Evolutionary conservation across 2,329 filamentous ascomycete species (phyloP).

Genomic region (Myriosclerotinia duriaeana): DNA sequence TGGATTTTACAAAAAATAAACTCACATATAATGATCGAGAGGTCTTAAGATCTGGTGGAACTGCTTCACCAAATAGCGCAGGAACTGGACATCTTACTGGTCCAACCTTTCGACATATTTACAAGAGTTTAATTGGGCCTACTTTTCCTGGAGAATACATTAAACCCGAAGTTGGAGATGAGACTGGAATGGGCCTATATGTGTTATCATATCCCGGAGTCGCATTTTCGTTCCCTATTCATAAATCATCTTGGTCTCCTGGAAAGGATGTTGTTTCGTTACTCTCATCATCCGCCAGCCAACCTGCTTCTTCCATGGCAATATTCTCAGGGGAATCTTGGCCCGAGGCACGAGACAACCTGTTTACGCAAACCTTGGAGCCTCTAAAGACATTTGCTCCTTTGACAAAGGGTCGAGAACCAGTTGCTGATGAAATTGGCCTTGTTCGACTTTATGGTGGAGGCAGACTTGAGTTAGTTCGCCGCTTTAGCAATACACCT

Average conservation of each 20-base stretch:
- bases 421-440: conserved; percentile 85
- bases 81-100: conserved; percentile 48
- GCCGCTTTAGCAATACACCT: conserved; percentile 64
- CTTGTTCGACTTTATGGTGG: conserved; percentile 74
- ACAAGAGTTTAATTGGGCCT: conserved; percentile 88
- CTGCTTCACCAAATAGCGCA: conserved; percentile 39
- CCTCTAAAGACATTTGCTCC: conserved; percentile 72
- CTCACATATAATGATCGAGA: conserved; percentile 82
- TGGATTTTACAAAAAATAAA: conserved; percentile 83
- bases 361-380: conserved; percentile 74
- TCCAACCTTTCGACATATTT: conserved; percentile 84
- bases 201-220: conserved; percentile 92
- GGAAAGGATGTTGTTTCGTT: conserved; percentile 81
- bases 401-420: conserved; percentile 70
- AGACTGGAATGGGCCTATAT: conserved; percentile 68
- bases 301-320: conserved; percentile 81
- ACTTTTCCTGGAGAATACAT: conserved; percentile 94
- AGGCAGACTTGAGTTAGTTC: conserved; percentile 74
- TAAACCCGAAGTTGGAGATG: conserved; percentile 54
- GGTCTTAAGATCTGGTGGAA: conserved; percentile 63
- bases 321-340: conserved; percentile 89
- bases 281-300: conserved; percentile 73
- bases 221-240: conserved; percentile 85
- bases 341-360: conserved; percentile 72
- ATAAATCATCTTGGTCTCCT: conserved; percentile 70